phyloP scores from a whole-genome alignment of 768 basidiomycete genomes.

The Suillus lakei region DNA sequence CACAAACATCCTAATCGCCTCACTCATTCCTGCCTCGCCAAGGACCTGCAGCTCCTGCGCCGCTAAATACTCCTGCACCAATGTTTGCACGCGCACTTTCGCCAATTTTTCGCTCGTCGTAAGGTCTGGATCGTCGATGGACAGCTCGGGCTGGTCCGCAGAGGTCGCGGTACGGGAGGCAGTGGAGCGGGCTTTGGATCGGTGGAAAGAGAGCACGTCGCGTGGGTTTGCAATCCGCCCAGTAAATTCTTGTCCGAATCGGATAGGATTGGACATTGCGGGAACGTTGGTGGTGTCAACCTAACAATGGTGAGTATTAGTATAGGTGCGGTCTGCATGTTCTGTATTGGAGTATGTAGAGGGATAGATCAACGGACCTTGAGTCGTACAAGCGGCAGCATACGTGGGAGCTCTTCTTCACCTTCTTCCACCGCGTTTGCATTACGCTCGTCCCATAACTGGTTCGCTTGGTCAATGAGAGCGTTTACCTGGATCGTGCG shows the following conservation, averaged over 20 bases:
- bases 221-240: slow-evolving; percentile 92
- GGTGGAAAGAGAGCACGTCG: slow-evolving; percentile 90
- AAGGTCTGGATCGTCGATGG: slow-evolving; percentile 77
- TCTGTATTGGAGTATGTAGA: neutral
- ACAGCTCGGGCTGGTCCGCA: slow-evolving; percentile 78
- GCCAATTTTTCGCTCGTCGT: slow-evolving; percentile 73
- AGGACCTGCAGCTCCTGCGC: slow-evolving; percentile 94
- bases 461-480: slow-evolving; percentile 79
- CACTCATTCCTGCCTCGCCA: slow-evolving; percentile 88
- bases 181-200: slow-evolving; percentile 56
- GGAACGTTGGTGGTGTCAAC: slow-evolving; percentile 91
- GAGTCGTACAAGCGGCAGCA: slow-evolving; percentile 88
- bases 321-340: slow-evolving; percentile 9
- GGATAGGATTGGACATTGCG: slow-evolving; percentile 93
- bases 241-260: slow-evolving; percentile 95
- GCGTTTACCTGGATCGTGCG: slow-evolving; percentile 65
- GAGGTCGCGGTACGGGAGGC: slow-evolving; percentile 60
- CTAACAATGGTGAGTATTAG: slow-evolving; percentile 34
- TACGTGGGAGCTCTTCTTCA: slow-evolving; percentile 62
- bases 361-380: slow-evolving; percentile 53
- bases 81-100: slow-evolving; percentile 82
- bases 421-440: slow-evolving; percentile 61
- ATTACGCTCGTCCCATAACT: slow-evolving; percentile 79
- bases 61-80: slow-evolving; percentile 90
- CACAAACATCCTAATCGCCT: slow-evolving; percentile 94